phyloP scores from a whole-genome alignment of 1,284 basidiomycete species.

The Inonotus obliquus region DNA sequence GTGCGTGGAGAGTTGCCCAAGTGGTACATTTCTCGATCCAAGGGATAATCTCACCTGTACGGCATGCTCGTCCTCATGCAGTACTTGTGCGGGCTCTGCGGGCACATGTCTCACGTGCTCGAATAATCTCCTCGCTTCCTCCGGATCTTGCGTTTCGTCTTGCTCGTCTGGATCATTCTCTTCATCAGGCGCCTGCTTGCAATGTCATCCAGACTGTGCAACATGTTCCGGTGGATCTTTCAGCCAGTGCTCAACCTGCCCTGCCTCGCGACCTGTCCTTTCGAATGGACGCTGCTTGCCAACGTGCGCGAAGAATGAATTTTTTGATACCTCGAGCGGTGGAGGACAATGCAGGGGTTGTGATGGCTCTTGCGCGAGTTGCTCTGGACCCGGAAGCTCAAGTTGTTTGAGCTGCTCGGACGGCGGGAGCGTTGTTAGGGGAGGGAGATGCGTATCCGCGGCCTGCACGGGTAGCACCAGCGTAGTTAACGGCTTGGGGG shows the following conservation, averaged over 20 bases:
- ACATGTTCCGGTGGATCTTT: constrained; percentile 69
- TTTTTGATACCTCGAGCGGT: constrained; percentile 59
- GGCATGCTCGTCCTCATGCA: constrained; percentile 74
- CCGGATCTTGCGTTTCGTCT: constrained; percentile 65
- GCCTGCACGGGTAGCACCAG: constrained; percentile 49
- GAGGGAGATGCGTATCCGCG: constrained; percentile 58
- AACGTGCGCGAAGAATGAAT: constrained; percentile 67
- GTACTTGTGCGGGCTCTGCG: constrained; percentile 60
- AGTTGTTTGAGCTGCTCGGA: constrained; percentile 72
- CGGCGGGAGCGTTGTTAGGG: constrained; percentile 52
- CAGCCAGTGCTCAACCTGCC: constrained; percentile 72
- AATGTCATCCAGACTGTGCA: constrained; percentile 78
- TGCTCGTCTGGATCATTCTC: constrained; percentile 70
- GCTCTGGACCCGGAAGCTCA: constrained; percentile 56
- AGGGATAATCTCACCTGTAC: constrained; percentile 63
- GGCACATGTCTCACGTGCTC: constrained; percentile 70
- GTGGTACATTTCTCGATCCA: constrained; percentile 66
- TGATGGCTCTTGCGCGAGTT: constrained; percentile 70
- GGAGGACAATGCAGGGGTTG: constrained; percentile 54
- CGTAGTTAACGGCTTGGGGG: constrained; percentile 64
- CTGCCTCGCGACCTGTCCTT: constrained; percentile 61
- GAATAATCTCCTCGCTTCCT: constrained; percentile 55
- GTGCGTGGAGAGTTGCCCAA: constrained; percentile 65
- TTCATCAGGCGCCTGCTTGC: constrained; percentile 56
- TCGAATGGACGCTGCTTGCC: constrained; percentile 68